A percentile compares a stretch with the other conserved stretches of the same genome.
Evolutionary conservation across 164 flowering plant genomes (phyloP).

Genomic region (Macadamia integrifolia): DNA sequence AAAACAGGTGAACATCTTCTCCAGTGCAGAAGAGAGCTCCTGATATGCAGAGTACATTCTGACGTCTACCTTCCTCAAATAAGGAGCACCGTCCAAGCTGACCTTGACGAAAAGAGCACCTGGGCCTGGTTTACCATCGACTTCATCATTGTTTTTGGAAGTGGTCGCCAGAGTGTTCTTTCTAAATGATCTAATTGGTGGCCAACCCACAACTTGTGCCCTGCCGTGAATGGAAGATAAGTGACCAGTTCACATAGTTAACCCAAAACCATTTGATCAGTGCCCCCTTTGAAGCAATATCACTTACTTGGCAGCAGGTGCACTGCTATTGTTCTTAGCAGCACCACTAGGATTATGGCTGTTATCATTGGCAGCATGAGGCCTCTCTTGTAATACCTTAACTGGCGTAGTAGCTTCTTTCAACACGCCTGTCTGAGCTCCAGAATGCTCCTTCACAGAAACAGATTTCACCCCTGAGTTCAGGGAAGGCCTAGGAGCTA

Average conservation of each 20-base stretch:
- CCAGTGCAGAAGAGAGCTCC: conserved; percentile 81
- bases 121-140: conserved; percentile 76
- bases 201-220: conserved; percentile 99
- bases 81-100: conserved; percentile 99
- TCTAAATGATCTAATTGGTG: conserved; percentile 84
- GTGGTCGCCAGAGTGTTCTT: conserved; percentile 72
- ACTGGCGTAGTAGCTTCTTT: not conserved
- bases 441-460: not conserved
- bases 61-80: conserved; percentile 88
- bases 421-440: not conserved
- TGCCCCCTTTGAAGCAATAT: not conserved
- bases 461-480: conserved; percentile 16
- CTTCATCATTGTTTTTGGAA: conserved; percentile 80
- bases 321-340: not conserved
- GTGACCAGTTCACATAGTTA: conserved; percentile 4
- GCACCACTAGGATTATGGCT: not conserved
- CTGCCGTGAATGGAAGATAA: conserved; percentile 34
- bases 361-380: not conserved
- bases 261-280: not conserved
- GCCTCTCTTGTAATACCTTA: not conserved
- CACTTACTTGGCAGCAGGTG: conserved; percentile 1
- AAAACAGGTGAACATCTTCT: conserved; percentile 93
- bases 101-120: conserved; percentile 84
- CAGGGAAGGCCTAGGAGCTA: conserved; percentile 27
- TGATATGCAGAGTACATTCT: conserved; percentile 56